These are phyloP conservation scores for Calonectria fujianensis DNA, from an alignment of 2,329 filamentous ascomycete species.

Conservation along the genomic window DNA sequence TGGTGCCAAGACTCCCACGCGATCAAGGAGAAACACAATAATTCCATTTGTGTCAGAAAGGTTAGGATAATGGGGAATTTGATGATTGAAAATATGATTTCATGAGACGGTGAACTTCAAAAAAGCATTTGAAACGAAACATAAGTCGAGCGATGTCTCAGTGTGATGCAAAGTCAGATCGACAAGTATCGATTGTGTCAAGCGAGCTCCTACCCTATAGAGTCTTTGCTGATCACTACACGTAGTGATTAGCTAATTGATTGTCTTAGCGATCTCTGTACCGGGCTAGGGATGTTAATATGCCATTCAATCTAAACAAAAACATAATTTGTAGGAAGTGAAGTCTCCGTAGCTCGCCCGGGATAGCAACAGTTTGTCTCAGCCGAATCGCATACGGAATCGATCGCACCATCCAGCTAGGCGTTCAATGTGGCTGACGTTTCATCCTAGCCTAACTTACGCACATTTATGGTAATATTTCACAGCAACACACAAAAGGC, in stretches of 20 bases:
- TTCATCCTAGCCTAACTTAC: neutral
- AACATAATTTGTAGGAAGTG: no score
- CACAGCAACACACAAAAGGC: neutral
- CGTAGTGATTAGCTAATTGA: neutral
- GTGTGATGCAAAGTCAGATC: neutral
- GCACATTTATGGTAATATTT: neutral
- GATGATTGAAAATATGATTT: neutral
- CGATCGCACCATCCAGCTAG: neutral
- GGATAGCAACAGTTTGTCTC: neutral
- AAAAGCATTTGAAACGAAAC: neutral
- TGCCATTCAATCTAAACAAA: no score
- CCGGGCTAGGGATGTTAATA: neutral
- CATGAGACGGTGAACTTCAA: neutral
- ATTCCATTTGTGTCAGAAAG: neutral
- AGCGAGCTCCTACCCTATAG: neutral
- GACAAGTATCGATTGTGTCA: neutral
- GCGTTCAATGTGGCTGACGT: neutral
- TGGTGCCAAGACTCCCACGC: neutral
- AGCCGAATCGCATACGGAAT: neutral
- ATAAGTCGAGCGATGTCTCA: neutral
- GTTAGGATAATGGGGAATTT: no score
- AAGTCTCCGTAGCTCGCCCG: no score
- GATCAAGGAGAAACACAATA: neutral
- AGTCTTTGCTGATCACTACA: neutral
- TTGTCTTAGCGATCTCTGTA: neutral